phyloP scores from a whole-genome alignment of 1,284 basidiomycete genomes.

The Xanthoconium separans region DNA sequence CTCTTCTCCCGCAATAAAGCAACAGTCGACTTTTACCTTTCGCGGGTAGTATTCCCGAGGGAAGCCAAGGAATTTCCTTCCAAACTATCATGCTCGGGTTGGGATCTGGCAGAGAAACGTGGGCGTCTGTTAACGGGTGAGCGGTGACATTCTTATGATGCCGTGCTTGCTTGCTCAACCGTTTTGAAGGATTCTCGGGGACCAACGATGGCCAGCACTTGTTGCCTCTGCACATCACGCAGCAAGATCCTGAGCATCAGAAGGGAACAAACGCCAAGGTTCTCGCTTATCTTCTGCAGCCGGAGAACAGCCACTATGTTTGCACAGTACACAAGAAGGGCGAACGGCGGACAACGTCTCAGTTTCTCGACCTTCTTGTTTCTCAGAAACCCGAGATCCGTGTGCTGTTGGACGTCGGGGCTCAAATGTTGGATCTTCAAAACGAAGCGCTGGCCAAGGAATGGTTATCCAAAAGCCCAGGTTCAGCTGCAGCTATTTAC shows the following conservation, averaged over 20 bases:
- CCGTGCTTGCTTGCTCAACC: not conserved
- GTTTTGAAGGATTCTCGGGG: slow-evolving; percentile 53
- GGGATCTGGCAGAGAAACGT: slow-evolving; percentile 49
- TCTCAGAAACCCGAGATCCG: slow-evolving; percentile 37
- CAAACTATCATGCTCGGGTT: slow-evolving; percentile 49
- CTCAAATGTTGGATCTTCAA: slow-evolving; percentile 53
- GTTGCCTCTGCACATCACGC: slow-evolving; percentile 45
- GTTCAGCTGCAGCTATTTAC: slow-evolving; percentile 44
- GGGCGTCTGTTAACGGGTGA: slow-evolving; percentile 25
- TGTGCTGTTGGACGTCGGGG: slow-evolving; percentile 56
- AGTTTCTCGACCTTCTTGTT: slow-evolving; percentile 38
- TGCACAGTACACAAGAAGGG: slow-evolving; percentile 24
- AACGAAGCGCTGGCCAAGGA: slow-evolving; percentile 40
- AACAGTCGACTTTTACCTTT: slow-evolving; percentile 50
- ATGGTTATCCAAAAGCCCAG: slow-evolving; percentile 39
- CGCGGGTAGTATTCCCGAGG: slow-evolving; percentile 26
- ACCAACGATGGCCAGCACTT: slow-evolving; percentile 54
- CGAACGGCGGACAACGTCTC: slow-evolving; percentile 26
- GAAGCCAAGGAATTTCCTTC: slow-evolving; percentile 46
- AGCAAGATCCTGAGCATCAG: slow-evolving; percentile 43
- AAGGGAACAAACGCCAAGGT: slow-evolving; percentile 51
- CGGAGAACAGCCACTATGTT: slow-evolving; percentile 45
- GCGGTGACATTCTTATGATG: not conserved
- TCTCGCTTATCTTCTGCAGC: slow-evolving; percentile 41
- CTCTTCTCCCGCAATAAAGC: slow-evolving; percentile 39